Evolutionary conservation across 108 stramenopile species (phyloP).

Genomic region (Cyclotella cryptica): DNA sequence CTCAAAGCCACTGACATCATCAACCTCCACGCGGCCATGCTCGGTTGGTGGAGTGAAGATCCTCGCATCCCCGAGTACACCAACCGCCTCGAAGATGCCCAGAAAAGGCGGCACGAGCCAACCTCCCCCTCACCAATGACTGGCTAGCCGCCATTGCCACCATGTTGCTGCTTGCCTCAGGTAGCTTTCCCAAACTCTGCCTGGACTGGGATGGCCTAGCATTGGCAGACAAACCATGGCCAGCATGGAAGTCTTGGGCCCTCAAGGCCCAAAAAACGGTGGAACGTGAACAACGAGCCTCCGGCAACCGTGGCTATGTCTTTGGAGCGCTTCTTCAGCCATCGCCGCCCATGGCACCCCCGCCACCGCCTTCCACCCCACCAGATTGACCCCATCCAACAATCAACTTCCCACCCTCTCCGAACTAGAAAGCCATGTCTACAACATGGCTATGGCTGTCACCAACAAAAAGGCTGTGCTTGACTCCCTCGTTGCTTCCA

Average conservation of each 20-base stretch:
- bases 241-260: background rate
- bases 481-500: background rate
- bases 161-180: background rate
- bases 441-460: background rate
- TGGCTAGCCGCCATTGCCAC: conserved; percentile 15
- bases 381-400: too few species aligned
- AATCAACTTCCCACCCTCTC: too few species aligned
- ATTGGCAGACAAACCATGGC: background rate
- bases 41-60: too few species aligned
- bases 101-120: too few species aligned
- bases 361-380: too few species aligned
- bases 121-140: conserved; percentile 14
- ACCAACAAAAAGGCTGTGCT: background rate
- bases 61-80: too few species aligned
- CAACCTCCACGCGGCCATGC: too few species aligned
- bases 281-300: background rate
- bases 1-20: too few species aligned
- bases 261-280: background rate
- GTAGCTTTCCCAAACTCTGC: background rate
- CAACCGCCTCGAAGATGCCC: too few species aligned
- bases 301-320: background rate
- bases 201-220: background rate
- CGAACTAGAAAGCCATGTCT: background rate
- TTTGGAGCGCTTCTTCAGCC: background rate
- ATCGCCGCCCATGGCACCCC: background rate